Conservation (phyloP, 169 alveolate species). For the Plasmodium malariae region DNA sequence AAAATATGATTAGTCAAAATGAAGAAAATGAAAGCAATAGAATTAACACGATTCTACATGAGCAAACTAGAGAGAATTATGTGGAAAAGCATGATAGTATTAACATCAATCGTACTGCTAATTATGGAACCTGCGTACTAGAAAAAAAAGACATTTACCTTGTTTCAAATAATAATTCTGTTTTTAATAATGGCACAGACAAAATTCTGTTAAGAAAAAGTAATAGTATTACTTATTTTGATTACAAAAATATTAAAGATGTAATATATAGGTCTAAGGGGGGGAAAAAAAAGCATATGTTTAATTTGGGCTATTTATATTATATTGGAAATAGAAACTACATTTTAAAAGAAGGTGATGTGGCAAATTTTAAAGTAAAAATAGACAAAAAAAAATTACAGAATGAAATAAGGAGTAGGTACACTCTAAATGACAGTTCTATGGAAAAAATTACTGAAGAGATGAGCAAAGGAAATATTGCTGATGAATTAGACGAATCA, state of each 20-base stretch:
- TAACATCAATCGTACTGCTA: neutral
- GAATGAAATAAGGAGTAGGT: slow-evolving; percentile 12
- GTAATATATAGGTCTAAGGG: slow-evolving; percentile 11
- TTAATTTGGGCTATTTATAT: slow-evolving; percentile 20
- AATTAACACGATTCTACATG: neutral
- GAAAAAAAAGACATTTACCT: slow-evolving; percentile 30
- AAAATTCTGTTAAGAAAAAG: slow-evolving; percentile 10
- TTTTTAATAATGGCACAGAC: slow-evolving; percentile 7
- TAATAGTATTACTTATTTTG: slow-evolving; percentile 39
- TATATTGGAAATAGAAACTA: slow-evolving; percentile 54
- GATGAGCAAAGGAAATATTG: neutral
- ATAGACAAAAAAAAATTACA: slow-evolving; percentile 46
- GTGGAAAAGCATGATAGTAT: neutral
- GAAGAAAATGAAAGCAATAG: neutral
- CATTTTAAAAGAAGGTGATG: slow-evolving; percentile 56
- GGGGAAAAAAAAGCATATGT: slow-evolving; percentile 9
- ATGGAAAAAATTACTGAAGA: neutral
- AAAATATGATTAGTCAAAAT: neutral
- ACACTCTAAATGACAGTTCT: neutral
- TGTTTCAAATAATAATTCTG: slow-evolving; percentile 3
- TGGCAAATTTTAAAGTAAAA: slow-evolving; percentile 37
- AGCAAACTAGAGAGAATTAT: neutral
- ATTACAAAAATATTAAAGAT: slow-evolving; percentile 41
- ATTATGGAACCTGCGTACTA: neutral
- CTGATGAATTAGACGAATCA: too few species aligned